Conservation (phyloP, 768 basidiomycete genomes). For the Albatrellus ellisii region DNA sequence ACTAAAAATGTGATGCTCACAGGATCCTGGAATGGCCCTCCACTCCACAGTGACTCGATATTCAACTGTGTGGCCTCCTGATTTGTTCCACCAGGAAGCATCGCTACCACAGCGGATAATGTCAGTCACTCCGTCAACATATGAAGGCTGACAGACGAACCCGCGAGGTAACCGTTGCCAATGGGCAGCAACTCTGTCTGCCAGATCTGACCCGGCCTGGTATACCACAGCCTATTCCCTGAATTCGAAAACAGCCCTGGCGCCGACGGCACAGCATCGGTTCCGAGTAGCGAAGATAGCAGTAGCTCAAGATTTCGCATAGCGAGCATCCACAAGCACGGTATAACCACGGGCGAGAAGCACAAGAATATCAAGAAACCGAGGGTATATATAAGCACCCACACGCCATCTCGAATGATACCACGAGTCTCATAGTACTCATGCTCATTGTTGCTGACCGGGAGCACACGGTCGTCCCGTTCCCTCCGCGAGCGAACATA, state of each 20-base stretch:
- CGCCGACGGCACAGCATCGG: constrained; percentile 18
- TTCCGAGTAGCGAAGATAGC: background rate
- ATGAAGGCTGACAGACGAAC: constrained; percentile 20
- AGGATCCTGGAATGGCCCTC: constrained; percentile 55
- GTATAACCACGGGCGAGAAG: background rate
- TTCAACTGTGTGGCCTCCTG: constrained; percentile 57
- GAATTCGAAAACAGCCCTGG: constrained; percentile 46
- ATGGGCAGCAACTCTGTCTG: constrained; percentile 49
- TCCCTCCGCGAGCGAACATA: no score
- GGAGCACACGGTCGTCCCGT: constrained; percentile 31
- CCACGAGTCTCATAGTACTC: constrained; percentile 22
- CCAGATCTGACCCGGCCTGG: constrained; percentile 39
- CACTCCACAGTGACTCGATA: constrained; percentile 67
- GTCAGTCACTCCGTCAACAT: background rate
- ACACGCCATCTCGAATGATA: background rate
- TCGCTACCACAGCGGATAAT: constrained; percentile 28
- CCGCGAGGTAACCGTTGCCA: constrained; percentile 63
- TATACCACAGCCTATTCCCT: constrained; percentile 72
- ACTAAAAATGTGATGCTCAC: constrained; percentile 22
- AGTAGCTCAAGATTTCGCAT: background rate
- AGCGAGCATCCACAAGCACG: background rate
- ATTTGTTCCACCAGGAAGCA: constrained; percentile 46
- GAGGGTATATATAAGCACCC: background rate
- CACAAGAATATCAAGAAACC: background rate
- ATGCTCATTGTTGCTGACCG: constrained; percentile 29